Evolutionary conservation across 495 filamentous ascomycete species (phyloP), one percentile per base, ranked within the genome.

Genomic region (Penicillium canariense): DNA sequence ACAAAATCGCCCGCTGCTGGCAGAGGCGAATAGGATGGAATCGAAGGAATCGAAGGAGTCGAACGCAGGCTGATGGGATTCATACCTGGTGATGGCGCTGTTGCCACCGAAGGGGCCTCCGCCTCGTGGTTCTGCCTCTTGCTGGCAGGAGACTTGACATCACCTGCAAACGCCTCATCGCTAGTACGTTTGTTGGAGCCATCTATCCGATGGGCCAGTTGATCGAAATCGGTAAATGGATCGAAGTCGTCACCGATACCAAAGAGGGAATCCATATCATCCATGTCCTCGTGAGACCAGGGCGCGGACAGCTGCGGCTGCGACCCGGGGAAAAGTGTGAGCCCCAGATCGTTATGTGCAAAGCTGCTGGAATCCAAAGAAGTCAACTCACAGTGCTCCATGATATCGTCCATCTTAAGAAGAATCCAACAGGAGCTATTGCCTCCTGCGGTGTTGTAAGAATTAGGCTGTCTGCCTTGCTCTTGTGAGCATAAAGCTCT

Each of bases 271-370:
- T 42, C 40, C n/a, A 53, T 28, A 14, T 31, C 20, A 36, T 45
- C 39, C 5, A 11, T 14, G 25, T 57, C 43, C 42, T 48, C 1
- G 26, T 20, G 5, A 22, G 27, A 14, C 23, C 32, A 40, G 25
- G 26, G 17, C 14, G 18, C 25, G 18, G 44, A 25, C 46, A 48
- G 23, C 40, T 52, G 55, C 2, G 42, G 45, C 55, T 57, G 55
- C 2, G 48, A 57, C 34, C 55, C 55, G 39, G 55, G 55, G 48
- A 48, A 52, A 20, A 56, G 54, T 56, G 55, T 57, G 48, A 57
- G 48, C 48, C 55, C 55, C 42, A 52, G 55, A 57, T 57, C 48
- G n/a, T 40, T 22, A 18, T 35, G 15, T 46, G n/a, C 31, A 30
- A 46, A 38, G 39, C 47, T 34, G 18, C 11, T 30, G 18, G 27